A percentile compares a stretch with the other conserved stretches of the same genome.
These are phyloP conservation scores for Malassezia furfur DNA, from an alignment of 1,284 basidiomycete species.

Conservation along the genomic window DNA sequence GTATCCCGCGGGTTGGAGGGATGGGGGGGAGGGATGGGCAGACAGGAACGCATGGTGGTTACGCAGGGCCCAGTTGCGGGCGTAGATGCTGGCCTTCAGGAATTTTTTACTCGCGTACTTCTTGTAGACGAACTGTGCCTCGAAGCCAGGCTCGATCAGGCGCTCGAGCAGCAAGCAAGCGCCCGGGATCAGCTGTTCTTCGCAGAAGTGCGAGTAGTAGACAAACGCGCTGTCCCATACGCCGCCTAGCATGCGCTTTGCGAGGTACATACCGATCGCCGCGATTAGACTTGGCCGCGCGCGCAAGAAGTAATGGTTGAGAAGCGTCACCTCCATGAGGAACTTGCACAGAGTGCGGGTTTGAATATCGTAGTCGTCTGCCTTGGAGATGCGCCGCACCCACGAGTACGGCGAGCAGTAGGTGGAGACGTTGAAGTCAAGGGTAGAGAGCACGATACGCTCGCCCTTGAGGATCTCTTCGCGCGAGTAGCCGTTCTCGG, in stretches of 20 bases:
- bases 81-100: slow-evolving; percentile 61
- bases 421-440: slow-evolving; percentile 88
- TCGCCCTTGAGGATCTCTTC: slow-evolving; percentile 91
- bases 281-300: slow-evolving; percentile 89
- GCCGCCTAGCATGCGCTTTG: slow-evolving; percentile 47
- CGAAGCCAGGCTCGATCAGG: slow-evolving; percentile 69
- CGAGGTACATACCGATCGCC: slow-evolving; percentile 81
- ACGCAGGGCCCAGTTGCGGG: slow-evolving; percentile 51
- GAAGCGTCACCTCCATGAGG: slow-evolving; percentile 86
- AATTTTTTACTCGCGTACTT: slow-evolving; percentile 95
- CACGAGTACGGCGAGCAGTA: slow-evolving; percentile 99
- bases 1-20: not conserved
- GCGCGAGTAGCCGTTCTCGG: slow-evolving; percentile 76
- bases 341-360: slow-evolving; percentile 88
- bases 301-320: slow-evolving; percentile 85
- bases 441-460: slow-evolving; percentile 69
- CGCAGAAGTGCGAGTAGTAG: slow-evolving; percentile 85
- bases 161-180: slow-evolving; percentile 75
- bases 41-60: slow-evolving; percentile 29
- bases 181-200: slow-evolving; percentile 75
- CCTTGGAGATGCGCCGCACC: slow-evolving; percentile 93
- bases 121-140: slow-evolving; percentile 77
- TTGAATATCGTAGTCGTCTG: slow-evolving; percentile 93
- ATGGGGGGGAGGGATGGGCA: slow-evolving; percentile 15
- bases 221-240: slow-evolving; percentile 68